Evolutionary conservation across 2,329 filamentous ascomycete species (phyloP), one percentile per base, ranked within the genome.

Genomic region (Beauveria scarabaeidicola): DNA sequence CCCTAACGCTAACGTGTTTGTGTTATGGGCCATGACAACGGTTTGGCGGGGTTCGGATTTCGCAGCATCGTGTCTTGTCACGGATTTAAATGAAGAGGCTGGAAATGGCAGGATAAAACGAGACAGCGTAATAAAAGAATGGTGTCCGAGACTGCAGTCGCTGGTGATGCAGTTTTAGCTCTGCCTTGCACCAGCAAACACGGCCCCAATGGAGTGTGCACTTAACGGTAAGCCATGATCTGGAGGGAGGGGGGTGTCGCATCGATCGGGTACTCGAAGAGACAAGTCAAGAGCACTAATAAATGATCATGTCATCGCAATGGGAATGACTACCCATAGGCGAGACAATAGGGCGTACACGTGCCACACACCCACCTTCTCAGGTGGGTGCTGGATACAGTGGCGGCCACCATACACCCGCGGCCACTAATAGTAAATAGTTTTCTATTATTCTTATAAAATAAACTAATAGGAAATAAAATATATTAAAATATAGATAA

Each of bases 1-100:
- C 47, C 56, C 25, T 58, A 23, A 25, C 23, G 56, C 48, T 58
- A 38, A 58, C 56, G 25, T 58, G 55, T 38, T 46, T 17, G 25
- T n/a, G 32, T n/a, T 8, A 36, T 23, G 47, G 47, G 15, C 13
- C 21, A 13, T 43, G 25, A 13, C 47, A 44, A 58, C 56, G 38
- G 48, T 46, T 27, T 52, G 8, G 6, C 48, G 56, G 56, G 10
- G 15, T 58, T 58, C 56, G 56, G 56, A 27, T 19, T 52, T 58
- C 56, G 56, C 21, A 41, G 47, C 11, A 41, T 7, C 17, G n/a
- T 36, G 8, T 19, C 32, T 15, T 6, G 55, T 32, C n/a, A 44
- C 38, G 38, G 36, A 44, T 25, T 44, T 51, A 36, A 36, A 25
- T 41, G 15, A n/a, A 43, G 36, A 44, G 40, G n/a, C 6, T 51